Evolutionary conservation across 106 monocot species (phyloP).

Genomic region (Dendrobium nobile): DNA sequence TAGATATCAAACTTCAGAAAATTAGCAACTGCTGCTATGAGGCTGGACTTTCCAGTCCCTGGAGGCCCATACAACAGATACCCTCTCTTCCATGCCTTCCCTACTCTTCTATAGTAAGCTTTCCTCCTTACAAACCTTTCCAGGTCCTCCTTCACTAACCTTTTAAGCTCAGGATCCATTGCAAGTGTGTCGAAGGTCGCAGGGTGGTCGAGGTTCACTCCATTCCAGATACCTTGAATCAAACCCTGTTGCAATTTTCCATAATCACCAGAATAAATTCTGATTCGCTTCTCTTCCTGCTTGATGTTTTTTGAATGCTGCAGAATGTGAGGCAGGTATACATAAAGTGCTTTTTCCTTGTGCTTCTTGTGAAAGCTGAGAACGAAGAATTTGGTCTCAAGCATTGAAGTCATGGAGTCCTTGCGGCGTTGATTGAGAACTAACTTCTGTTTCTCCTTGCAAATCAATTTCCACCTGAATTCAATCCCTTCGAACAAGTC

Average conservation of each 20-base stretch:
- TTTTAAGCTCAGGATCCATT: constrained; percentile 22
- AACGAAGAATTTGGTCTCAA: constrained; percentile 6
- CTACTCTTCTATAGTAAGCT: constrained; percentile 15
- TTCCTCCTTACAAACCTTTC: constrained; percentile 16
- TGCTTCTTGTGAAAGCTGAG: constrained; percentile 19
- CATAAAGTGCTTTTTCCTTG: constrained; percentile 5
- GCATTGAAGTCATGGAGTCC: too few species aligned
- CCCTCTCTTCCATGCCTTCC: constrained; percentile 35
- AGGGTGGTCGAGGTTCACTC: constrained; percentile 14
- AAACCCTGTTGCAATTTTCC: background rate
- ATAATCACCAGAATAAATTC: constrained; percentile 11
- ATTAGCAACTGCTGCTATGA: constrained; percentile 31
- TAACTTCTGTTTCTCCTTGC: background rate
- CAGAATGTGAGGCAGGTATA: constrained; percentile 21
- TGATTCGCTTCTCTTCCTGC: background rate
- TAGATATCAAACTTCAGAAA: constrained; percentile 25
- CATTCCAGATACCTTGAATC: background rate
- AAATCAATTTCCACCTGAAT: background rate
- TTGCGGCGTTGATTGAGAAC: background rate
- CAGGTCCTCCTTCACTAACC: constrained; percentile 16
- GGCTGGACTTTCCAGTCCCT: constrained; percentile 35
- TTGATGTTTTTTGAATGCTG: constrained; percentile 5
- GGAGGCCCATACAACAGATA: constrained; percentile 35
- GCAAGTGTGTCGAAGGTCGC: constrained; percentile 29
- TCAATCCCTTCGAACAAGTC: constrained; percentile 1